Base-by-base conservation (phyloP, 768 basidiomycete species). In the Suillus discolor region DNA sequence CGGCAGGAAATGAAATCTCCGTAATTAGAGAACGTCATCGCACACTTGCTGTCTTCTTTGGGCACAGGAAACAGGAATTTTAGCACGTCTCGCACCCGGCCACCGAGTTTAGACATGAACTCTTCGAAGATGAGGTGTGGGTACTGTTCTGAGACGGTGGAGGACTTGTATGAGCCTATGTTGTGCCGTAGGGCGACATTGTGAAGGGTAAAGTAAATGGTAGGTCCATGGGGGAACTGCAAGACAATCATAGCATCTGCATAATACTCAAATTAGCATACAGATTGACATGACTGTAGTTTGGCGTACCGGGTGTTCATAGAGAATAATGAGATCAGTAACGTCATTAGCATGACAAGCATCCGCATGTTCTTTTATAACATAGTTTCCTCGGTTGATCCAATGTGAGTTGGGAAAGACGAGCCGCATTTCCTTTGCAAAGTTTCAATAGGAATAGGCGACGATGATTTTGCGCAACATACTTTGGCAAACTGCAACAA, bases 1-100 rank as follows among this genome's bases (percentile, higher is more conserved):
- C 97, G 84, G 80, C 99, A 99, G n/a, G 93, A 94, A 73, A 99
- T 94, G 72, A 96, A 99, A 75, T 99, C 97, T 67, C 89, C 86
- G 70, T 98, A 94, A 72, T 97, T 99, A 41, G 92, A 88, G 77
- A 99, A 99, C 0, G 95, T 97, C 96, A 99, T 97, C 4, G 97
- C 93, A 44, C 97, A 86, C 77, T 97, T 99, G 74, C 92, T 92
- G 75, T 99, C 97, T 74, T 98, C 96, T 76, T 98, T 98, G 7
- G 97, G 97, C 1, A 98, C 97, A 2, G 97, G 97, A 78, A 98
- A 99, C 34, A 98, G 79, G 73, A 89, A 96, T 74, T 90, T 95
- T 15, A 99, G 84, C 1, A 94, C 89, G 70, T 97, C 94, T 67
- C 81, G 85, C 64, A 98, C 82, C 36, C 97, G 88, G 69, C 88